Percentiles rank a stretch among this genome's conserved stretches.
Evolutionary conservation across 371 early-diverging fungal species (phyloP).

Genomic region (Apophysomyces elegans): DNA sequence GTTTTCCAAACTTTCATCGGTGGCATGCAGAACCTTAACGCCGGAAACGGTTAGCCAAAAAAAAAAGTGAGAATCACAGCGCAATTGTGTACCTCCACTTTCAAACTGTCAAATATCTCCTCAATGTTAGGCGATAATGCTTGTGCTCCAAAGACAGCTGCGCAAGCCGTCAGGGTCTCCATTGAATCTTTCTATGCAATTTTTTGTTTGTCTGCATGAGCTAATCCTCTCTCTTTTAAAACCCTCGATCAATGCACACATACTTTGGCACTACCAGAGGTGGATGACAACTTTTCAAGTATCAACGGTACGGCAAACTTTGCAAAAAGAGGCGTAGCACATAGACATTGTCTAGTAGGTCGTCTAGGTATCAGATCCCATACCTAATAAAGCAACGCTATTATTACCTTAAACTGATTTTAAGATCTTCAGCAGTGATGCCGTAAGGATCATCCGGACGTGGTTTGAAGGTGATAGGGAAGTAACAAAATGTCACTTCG

Average conservation of each 20-base stretch:
- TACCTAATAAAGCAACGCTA: background rate
- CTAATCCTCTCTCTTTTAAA: background rate
- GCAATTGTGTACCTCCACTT: conserved; percentile 60
- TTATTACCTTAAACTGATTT: conserved; percentile 65
- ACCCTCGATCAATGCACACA: background rate
- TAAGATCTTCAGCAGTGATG: conserved; percentile 91
- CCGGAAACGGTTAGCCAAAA: conserved; percentile 3
- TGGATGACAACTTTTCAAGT: conserved; percentile 87
- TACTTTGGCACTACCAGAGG: conserved; percentile 88
- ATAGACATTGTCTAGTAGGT: conserved; percentile 59
- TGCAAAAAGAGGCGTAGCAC: conserved; percentile 78
- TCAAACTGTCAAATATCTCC: conserved; percentile 70
- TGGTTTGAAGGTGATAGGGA: conserved; percentile 97
- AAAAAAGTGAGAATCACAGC: background rate
- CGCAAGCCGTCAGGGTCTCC: conserved; percentile 79
- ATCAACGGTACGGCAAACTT: conserved; percentile 84
- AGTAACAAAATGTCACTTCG: conserved; percentile 96
- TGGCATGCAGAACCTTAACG: conserved; percentile 64
- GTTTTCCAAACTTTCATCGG: conserved; percentile 68
- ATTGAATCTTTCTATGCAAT: conserved; percentile 78
- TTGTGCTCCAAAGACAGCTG: conserved; percentile 75
- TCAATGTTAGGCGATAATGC: conserved; percentile 64
- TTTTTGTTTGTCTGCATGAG: background rate
- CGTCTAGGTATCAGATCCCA: background rate
- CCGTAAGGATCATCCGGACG: conserved; percentile 93